These are phyloP conservation scores for Lepiota brunneoincarnata DNA, from an alignment of 768 basidiomycete genomes.

Conservation along the genomic window DNA sequence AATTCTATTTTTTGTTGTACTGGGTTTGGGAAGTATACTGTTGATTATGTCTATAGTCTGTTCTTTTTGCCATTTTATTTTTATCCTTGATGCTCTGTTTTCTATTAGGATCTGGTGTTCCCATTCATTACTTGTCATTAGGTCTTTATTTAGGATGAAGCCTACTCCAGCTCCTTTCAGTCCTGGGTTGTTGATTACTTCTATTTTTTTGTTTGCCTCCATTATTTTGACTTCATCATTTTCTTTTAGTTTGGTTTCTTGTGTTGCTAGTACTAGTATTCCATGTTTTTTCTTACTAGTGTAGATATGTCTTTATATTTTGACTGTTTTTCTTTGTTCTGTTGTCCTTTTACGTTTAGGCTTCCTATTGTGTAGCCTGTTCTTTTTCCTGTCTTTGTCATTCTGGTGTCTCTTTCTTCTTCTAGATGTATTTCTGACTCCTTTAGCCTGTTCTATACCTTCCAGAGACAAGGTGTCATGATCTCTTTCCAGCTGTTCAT, in stretches of 20 bases:
- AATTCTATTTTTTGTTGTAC: constrained; percentile 14
- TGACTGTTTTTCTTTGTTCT: background rate
- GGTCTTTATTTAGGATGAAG: constrained; percentile 28
- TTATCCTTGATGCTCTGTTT: constrained; percentile 21
- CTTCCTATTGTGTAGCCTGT: background rate
- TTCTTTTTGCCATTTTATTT: constrained; percentile 14
- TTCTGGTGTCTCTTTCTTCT: too few species aligned
- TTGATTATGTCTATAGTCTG: constrained; percentile 23
- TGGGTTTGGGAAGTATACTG: constrained; percentile 33
- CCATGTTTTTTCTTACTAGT: background rate
- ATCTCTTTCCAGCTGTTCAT: too few species aligned
- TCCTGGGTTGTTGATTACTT: constrained; percentile 11
- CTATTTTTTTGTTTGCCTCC: background rate
- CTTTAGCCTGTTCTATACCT: too few species aligned
- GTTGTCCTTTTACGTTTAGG: background rate
- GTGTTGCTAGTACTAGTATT: constrained; percentile 3
- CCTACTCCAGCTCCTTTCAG: constrained; percentile 27
- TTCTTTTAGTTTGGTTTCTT: constrained; percentile 6
- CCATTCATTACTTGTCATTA: constrained; percentile 4
- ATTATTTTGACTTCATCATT: background rate
- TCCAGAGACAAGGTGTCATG: too few species aligned
- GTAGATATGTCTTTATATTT: background rate
- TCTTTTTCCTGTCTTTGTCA: background rate
- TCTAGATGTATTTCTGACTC: too few species aligned
- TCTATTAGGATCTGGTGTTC: constrained; percentile 16